phyloP scores from a whole-genome alignment of 192 early-diverging fungal genomes.

The Martensiomyces pterosporus region DNA sequence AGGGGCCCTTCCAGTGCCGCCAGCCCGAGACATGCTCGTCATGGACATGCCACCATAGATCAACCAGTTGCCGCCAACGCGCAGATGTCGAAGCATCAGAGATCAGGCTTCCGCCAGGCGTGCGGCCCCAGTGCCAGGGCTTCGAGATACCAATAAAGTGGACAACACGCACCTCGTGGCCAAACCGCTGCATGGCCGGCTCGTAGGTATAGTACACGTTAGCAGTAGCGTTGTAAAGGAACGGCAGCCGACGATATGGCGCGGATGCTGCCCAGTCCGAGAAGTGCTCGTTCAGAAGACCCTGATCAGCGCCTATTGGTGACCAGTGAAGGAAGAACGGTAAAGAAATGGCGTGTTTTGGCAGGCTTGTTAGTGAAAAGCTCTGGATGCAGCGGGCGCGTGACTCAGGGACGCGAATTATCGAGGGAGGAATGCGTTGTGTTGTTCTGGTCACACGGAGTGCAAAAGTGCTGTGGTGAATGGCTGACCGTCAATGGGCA shows the following conservation, averaged over 20 bases:
- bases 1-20: conserved; percentile 40
- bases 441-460: no score
- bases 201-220: conserved; percentile 55
- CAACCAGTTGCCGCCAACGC: conserved; percentile 55
- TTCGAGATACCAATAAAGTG: conserved; percentile 89
- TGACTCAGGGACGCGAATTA: no score
- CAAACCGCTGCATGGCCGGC: conserved; percentile 79
- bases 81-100: conserved; percentile 23
- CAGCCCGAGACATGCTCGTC: conserved; percentile 54
- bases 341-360: no score
- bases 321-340: no score
- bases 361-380: no score
- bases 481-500: no score
- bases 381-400: no score
- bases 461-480: no score
- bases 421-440: no score
- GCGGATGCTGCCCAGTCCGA: conserved; percentile 61
- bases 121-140: conserved; percentile 82
- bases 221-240: conserved; percentile 74
- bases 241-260: conserved; percentile 71
- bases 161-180: conserved; percentile 65
- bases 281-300: conserved; percentile 87
- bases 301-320: conserved; percentile 82
- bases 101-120: conserved; percentile 55
- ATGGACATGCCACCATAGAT: conserved; percentile 72